These are phyloP conservation scores for Spergularia bocconei DNA, from an alignment of 148 eudicot genomes.

Conservation along the genomic window DNA sequence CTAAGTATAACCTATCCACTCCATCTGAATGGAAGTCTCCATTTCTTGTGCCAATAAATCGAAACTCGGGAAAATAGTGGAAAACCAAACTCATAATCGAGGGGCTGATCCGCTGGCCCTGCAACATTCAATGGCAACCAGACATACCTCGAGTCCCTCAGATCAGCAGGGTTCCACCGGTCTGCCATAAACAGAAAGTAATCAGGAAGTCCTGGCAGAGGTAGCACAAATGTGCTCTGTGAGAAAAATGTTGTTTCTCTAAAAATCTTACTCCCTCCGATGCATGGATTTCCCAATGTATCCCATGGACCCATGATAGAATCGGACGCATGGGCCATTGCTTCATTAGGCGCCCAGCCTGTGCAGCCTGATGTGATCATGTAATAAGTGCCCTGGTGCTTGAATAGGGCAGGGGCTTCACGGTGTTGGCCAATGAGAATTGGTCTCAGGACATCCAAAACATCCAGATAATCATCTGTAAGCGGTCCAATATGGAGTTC, in stretches of 20 bases:
- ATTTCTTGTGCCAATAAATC: constrained; percentile 85
- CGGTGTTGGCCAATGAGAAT: constrained; percentile 75
- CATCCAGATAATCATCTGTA: constrained; percentile 66
- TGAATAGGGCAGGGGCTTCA: constrained; percentile 92
- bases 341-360: constrained; percentile 97
- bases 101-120: constrained; percentile 78
- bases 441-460: constrained; percentile 50
- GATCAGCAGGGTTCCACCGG: constrained; percentile 90
- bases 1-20: constrained; percentile 31
- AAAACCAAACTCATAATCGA: constrained; percentile 83
- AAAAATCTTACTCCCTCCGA: constrained; percentile 70
- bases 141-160: constrained; percentile 90
- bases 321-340: constrained; percentile 76
- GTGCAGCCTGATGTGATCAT: constrained; percentile 97
- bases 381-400: constrained; percentile 80
- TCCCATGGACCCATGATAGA: constrained; percentile 92
- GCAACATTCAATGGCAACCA: constrained; percentile 81
- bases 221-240: constrained; percentile 87
- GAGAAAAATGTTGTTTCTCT: constrained; percentile 78
- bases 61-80: constrained; percentile 93
- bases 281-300: constrained; percentile 80
- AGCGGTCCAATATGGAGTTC: constrained; percentile 95
- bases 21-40: constrained; percentile 71
- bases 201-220: constrained; percentile 63
- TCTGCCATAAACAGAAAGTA: constrained; percentile 86